Evolutionary conservation across 805 yeast species (phyloP), one percentile per base, ranked within the genome.

Genomic region (Barnettozyma salicaria): DNA sequence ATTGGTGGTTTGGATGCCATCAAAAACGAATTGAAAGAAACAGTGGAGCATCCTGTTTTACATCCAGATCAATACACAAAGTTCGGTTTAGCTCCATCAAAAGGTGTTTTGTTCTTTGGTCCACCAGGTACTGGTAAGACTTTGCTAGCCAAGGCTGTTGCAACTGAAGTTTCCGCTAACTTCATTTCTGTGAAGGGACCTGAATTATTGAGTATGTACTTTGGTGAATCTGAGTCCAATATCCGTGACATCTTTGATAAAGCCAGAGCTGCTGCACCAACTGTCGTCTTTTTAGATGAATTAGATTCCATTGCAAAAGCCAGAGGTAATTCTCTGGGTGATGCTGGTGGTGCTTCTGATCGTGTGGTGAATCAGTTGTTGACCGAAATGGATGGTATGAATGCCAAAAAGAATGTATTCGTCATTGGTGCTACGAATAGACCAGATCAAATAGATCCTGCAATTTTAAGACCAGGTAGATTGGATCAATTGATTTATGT

Each of bases 101-200:
- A 90, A 68, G 99, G 99, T 70, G 98, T 92, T 50, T 72, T 92
- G 61, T 92, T 92, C 74, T 92, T 84, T 63, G 99, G 99, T 53
- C 99, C 99, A 37, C 99, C 99, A 43, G 99, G 99, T 84, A 92
- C 97, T 43, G 98, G 98, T 88, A 92, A 92, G 70, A 92, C 99
- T 4, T 70, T 92, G 58, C 74, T 92, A 56, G 98, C 98, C 32
- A 92, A 92, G 68, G 99, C 99, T 38, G 97, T 92, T 52, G 99
- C 99, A 33, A 92, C 97, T 33, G 98, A 92, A 64, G 97, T 92
- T 26, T 85, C 96, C 45, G 99, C 98, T 24, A 92, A 92, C 65
- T 92, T 92, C 68, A 92, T 92, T 50, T 84, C 96, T 33, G 97
- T 90, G 37, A 88, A 88, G 68, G 97, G 97, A 52, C 97, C 97